Evolutionary conservation across 176 grass and related monocot species (phyloP).

Genomic region (Cenchrus americanus): DNA sequence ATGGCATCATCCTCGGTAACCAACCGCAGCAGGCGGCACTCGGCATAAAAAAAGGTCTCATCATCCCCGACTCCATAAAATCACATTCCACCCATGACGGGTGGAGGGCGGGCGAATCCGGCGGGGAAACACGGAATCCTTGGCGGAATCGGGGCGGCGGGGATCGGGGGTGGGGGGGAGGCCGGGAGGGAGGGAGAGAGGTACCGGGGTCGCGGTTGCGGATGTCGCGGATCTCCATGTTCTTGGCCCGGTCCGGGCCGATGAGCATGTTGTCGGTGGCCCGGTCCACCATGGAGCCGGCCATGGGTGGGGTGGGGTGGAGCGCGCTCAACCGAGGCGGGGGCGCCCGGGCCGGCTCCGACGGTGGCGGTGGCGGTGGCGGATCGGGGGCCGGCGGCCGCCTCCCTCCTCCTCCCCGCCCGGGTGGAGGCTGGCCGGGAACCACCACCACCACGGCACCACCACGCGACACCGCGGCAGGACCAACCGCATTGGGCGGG

Average conservation of each 20-base stretch:
- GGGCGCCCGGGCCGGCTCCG: too few species aligned
- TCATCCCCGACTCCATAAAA: conserved; percentile 24
- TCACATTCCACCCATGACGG: neutral
- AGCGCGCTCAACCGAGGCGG: too few species aligned
- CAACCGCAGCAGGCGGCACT: too few species aligned
- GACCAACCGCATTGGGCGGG: neutral
- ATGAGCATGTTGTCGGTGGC: conserved; percentile 88
- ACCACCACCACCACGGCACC: conserved; percentile 22
- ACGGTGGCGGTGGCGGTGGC: neutral
- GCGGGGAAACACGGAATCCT: neutral
- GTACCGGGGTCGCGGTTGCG: conserved; percentile 77
- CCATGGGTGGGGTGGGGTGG: too few species aligned
- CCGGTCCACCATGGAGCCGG: conserved; percentile 69
- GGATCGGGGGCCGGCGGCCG: too few species aligned
- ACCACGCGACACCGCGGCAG: neutral
- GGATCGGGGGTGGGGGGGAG: too few species aligned
- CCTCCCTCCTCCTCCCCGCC: neutral
- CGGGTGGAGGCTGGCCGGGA: neutral
- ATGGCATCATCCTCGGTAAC: neutral
- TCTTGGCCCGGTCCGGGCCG: conserved; percentile 93
- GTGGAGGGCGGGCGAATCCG: neutral
- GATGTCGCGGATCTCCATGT: conserved; percentile 98
- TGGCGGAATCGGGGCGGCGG: neutral
- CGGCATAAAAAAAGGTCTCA: neutral
- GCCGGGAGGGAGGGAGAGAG: too few species aligned